Percentiles rank a stretch among this genome's conserved stretches.
Conservation (phyloP, 371 early-diverging fungal species). For the Syncephalastrum contaminatum region DNA sequence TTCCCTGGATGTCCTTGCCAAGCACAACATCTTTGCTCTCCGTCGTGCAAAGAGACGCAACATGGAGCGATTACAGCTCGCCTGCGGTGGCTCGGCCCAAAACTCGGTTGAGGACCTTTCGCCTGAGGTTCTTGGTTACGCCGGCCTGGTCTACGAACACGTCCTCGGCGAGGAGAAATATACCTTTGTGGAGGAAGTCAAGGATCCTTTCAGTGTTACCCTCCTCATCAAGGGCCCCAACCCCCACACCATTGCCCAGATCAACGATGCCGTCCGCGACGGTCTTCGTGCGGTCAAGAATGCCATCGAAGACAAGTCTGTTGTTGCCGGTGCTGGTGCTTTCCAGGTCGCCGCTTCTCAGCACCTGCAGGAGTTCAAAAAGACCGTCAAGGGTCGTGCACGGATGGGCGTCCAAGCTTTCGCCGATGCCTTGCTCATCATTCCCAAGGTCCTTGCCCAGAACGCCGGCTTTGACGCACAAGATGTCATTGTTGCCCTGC, state of each 20-base stretch:
- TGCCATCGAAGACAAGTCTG: slow-evolving; percentile 90
- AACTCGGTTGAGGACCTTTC: slow-evolving; percentile 97
- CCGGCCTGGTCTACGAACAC: slow-evolving; percentile 96
- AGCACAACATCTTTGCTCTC: slow-evolving; percentile 96
- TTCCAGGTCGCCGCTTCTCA: slow-evolving; percentile 88
- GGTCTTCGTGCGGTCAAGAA: slow-evolving; percentile 98
- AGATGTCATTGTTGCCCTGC: slow-evolving; percentile 92
- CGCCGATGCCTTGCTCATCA: slow-evolving; percentile 94
- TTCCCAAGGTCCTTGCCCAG: slow-evolving; percentile 95
- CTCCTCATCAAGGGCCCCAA: slow-evolving; percentile 98
- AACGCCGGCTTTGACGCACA: slow-evolving; percentile 98
- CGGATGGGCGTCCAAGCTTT: slow-evolving; percentile 97
- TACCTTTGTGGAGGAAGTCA: slow-evolving; percentile 99
- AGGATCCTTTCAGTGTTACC: slow-evolving; percentile 93
- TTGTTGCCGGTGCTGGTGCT: slow-evolving; percentile 97
- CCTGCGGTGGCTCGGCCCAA: slow-evolving; percentile 97
- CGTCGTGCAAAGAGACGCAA: slow-evolving; percentile 99
- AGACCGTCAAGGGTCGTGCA: slow-evolving; percentile 89
- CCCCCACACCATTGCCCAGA: slow-evolving; percentile 93
- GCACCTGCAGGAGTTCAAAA: slow-evolving; percentile 87
- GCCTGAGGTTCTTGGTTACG: slow-evolving; percentile 88
- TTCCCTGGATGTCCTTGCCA: slow-evolving; percentile 97
- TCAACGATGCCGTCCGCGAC: slow-evolving; percentile 97
- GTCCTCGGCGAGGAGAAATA: slow-evolving; percentile 99
- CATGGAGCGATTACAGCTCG: slow-evolving; percentile 98